Evolutionary conservation across 371 early-diverging fungal species (phyloP).

Genomic region (Syncephalastrum sp.): DNA sequence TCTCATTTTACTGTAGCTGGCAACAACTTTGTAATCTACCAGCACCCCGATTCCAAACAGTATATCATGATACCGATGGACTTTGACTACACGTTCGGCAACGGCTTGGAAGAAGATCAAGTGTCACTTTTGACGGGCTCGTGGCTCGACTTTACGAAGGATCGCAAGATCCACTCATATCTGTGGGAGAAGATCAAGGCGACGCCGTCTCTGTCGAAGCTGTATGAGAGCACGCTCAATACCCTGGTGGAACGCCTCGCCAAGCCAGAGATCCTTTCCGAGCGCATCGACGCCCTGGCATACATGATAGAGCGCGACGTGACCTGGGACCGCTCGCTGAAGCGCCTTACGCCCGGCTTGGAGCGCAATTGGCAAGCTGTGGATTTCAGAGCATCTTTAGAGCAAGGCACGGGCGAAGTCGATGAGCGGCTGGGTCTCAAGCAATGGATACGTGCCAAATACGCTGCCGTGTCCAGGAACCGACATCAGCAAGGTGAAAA

Average conservation of each 20-base stretch:
- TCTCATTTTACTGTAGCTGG: slow-evolving; percentile 7
- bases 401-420: slow-evolving; percentile 16
- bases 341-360: slow-evolving; percentile 15
- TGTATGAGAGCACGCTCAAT: slow-evolving; percentile 15
- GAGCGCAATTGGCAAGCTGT: slow-evolving; percentile 15
- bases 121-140: slow-evolving; percentile 15
- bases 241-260: slow-evolving; percentile 13
- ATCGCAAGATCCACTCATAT: slow-evolving; percentile 19
- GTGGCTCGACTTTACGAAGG: slow-evolving; percentile 20
- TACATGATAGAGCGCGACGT: slow-evolving; percentile 27
- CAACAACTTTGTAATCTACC: slow-evolving; percentile 30
- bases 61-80: slow-evolving; percentile 41
- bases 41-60: slow-evolving; percentile 12
- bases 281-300: slow-evolving; percentile 22
- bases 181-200: slow-evolving; percentile 26
- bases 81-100: slow-evolving; percentile 44
- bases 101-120: slow-evolving; percentile 33
- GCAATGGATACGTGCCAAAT: slow-evolving; percentile 19
- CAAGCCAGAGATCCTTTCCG: slow-evolving; percentile 12
- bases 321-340: slow-evolving; percentile 21
- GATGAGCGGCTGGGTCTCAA: slow-evolving; percentile 23
- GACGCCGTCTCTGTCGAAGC: slow-evolving; percentile 10
- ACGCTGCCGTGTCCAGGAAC: slow-evolving; percentile 3
- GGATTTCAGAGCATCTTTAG: slow-evolving; percentile 15
- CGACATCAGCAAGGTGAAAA: too few species aligned